Conservation (phyloP, 2,329 filamentous ascomycete species). For the Colletotrichum sublineola region DNA sequence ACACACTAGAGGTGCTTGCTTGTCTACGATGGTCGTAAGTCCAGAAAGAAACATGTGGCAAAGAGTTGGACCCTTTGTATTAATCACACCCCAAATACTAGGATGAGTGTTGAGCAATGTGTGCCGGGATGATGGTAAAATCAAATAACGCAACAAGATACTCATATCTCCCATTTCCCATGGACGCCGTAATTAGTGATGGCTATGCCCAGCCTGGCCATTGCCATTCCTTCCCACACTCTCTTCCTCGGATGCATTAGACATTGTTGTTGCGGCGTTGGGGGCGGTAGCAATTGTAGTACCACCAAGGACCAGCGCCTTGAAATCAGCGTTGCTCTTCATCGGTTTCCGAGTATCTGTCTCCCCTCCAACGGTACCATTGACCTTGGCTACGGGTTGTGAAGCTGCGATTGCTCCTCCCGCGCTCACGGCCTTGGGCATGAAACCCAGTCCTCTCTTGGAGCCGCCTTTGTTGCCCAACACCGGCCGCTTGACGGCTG, state of each 20-base stretch:
- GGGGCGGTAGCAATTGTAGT: neutral
- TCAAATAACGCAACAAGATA: constrained; percentile 32
- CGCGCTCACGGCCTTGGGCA: constrained; percentile 46
- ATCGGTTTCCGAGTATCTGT: constrained; percentile 46
- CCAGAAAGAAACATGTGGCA: neutral
- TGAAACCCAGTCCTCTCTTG: constrained; percentile 61
- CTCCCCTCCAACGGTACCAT: constrained; percentile 46
- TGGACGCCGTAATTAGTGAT: constrained; percentile 33
- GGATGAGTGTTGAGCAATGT: neutral
- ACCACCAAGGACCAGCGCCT: constrained; percentile 60
- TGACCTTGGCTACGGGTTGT: constrained; percentile 43
- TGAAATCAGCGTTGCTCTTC: constrained; percentile 72
- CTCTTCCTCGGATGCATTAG: constrained; percentile 28
- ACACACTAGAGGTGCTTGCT: neutral
- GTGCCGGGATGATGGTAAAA: neutral
- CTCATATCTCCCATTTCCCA: constrained; percentile 32
- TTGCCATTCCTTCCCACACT: constrained; percentile 23
- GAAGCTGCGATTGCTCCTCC: constrained; percentile 16
- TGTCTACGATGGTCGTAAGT: neutral
- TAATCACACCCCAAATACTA: constrained; percentile 1
- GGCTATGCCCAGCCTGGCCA: constrained; percentile 25
- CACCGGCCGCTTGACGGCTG: constrained; percentile 57
- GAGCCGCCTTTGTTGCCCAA: constrained; percentile 53
- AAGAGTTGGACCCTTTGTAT: constrained; percentile 8
- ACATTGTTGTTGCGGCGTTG: neutral